Evolutionary conservation across 139 green algal species (phyloP).

Genomic region (Chlorella sp.): DNA sequence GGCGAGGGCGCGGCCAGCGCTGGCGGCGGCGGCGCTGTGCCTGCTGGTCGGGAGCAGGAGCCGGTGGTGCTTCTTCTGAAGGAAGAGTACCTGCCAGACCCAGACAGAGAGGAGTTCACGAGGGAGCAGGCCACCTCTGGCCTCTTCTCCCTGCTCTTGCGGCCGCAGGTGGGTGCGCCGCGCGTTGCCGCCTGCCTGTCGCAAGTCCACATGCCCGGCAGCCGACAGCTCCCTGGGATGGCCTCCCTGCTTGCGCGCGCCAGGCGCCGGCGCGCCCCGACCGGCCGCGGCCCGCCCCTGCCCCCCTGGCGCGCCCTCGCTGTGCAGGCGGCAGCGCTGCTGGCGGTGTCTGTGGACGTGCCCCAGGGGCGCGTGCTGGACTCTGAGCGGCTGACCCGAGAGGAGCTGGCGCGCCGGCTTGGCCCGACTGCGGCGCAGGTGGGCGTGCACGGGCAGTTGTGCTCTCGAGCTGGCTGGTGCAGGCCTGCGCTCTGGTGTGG

Average conservation of each 20-base stretch:
- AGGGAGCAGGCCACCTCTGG: background rate
- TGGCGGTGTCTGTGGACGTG: slow-evolving; percentile 14
- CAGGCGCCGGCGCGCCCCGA: background rate
- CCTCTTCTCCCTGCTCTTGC: background rate
- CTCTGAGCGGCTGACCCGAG: background rate
- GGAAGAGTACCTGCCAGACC: slow-evolving; percentile 16
- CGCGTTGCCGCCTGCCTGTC: background rate
- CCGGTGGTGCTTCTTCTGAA: background rate
- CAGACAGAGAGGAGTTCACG: background rate
- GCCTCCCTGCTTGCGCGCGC: background rate
- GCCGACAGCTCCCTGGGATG: slow-evolving; percentile 5
- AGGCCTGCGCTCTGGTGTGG: slow-evolving; percentile 1
- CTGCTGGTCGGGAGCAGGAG: background rate
- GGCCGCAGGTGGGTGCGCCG: no score
- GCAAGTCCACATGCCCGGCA: background rate
- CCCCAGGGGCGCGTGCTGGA: background rate
- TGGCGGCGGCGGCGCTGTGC: background rate
- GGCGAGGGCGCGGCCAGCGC: background rate
- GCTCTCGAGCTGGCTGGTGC: background rate
- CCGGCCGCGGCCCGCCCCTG: background rate
- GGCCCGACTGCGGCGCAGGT: background rate
- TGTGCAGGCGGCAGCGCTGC: background rate
- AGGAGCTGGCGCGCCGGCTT: background rate
- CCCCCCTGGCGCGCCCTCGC: background rate
- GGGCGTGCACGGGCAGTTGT: no score